These are phyloP conservation scores for Botryosphaeria agaves DNA, from an alignment of 2,329 filamentous ascomycete species.

Conservation along the genomic window DNA sequence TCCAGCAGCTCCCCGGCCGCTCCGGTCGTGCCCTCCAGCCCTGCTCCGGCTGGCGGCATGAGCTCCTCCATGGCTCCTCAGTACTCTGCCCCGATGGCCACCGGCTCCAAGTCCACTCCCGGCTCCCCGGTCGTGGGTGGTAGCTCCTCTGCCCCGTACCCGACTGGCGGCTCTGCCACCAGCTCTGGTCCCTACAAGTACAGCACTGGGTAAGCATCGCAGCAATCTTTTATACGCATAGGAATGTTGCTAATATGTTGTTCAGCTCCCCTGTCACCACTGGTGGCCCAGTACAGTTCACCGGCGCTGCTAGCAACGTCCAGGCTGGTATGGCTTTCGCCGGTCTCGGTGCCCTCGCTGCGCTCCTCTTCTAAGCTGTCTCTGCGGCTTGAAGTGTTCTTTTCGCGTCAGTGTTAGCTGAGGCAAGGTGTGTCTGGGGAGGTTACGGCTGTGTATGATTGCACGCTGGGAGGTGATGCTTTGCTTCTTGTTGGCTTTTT, in stretches of 20 bases:
- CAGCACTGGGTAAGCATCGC: not conserved
- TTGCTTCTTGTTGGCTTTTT: no score
- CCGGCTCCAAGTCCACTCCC: no score
- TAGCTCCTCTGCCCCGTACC: not conserved
- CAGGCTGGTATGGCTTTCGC: conserved; percentile 2
- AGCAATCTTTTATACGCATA: not conserved
- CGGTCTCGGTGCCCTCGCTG: conserved; percentile 3
- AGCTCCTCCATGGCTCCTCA: no score
- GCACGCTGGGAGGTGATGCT: no score
- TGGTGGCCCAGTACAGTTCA: conserved; percentile 2
- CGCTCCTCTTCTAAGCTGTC: conserved; percentile 2
- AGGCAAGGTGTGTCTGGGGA: no score
- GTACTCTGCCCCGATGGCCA: no score
- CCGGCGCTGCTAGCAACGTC: conserved; percentile 2
- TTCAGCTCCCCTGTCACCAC: conserved; percentile 1
- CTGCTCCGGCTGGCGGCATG: no score
- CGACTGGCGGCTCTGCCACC: conserved; percentile 1
- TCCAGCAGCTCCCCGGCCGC: conserved; percentile 1
- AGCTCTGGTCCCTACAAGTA: not conserved
- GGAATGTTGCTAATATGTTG: not conserved
- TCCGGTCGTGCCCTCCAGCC: not conserved
- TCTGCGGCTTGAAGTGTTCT: no score
- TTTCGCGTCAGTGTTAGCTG: no score
- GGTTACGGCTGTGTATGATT: no score
- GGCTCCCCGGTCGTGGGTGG: not conserved